phyloP scores from a whole-genome alignment of 345 rosid species.

The Balakata baccata region DNA sequence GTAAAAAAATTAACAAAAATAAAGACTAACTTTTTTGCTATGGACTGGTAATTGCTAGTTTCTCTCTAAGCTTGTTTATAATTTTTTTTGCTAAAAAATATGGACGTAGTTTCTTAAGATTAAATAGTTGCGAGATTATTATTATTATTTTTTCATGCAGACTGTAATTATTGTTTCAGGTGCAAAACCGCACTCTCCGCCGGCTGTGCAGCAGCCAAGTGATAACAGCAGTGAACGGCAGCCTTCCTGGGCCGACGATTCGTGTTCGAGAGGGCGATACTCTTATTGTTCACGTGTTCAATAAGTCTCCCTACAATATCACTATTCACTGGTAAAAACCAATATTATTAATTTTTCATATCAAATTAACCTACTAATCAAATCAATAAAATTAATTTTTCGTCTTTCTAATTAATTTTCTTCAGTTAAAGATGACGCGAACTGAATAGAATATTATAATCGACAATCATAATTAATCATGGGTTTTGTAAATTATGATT shows the following conservation, averaged over 20 bases:
- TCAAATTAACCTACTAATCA: not conserved
- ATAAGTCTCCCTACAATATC: constrained; percentile 77
- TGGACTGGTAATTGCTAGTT: no score
- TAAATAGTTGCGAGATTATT: no score
- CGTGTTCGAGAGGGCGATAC: constrained; percentile 69
- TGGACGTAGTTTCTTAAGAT: no score
- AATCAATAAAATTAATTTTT: not conserved
- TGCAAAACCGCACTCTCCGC: constrained; percentile 50
- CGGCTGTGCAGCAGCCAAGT: constrained; percentile 57
- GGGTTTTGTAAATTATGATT: no score
- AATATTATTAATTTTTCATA: no score
- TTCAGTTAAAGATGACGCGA: not conserved
- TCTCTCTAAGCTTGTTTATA: no score
- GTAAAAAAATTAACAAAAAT: no score
- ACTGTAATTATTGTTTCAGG: constrained; percentile 39
- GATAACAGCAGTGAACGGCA: constrained; percentile 70
- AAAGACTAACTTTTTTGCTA: no score
- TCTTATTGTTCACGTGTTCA: constrained; percentile 62
- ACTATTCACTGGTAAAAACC: constrained; percentile 85
- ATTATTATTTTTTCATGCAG: no score
- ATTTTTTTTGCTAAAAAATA: no score
- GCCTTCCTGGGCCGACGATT: constrained; percentile 72
- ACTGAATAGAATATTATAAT: not conserved
- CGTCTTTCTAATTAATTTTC: not conserved
- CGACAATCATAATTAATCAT: not conserved